Base-by-base conservation (phyloP, 805 yeast species). In the Candida sakaeoensis region DNA sequence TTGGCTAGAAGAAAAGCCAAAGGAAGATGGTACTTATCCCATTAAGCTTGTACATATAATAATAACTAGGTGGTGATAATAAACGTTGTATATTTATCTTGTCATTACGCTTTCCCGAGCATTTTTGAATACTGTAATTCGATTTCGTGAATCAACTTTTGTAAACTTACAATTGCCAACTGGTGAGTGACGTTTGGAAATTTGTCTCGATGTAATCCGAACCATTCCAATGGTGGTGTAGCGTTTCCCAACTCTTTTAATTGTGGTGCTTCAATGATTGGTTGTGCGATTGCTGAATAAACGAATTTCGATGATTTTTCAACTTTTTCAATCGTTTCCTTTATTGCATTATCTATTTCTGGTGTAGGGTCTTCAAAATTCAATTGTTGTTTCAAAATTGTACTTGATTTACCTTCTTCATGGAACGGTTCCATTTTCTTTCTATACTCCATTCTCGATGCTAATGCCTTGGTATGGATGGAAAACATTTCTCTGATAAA, bases 141-240 rank as follows among this genome's bases (percentile, higher is more conserved):
- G 8, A 86, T 83, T 50, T 86, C 81, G 34, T 75, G 79, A 9
- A 86, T 86, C 41, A 88, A 50, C 43, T 79, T 75, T 52, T 88
- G 96, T 37, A 93, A 65, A 2, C 82, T 77, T 10, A 84, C 75
- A 36, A 90, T 84, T 0, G 81, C 79, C 45, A 77, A 67, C 57
- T 88, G 91, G 55, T 93, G 97, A 0, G 96, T 83, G 43, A 85
- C 72, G 29, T 85, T 80, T 0, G 99, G 99, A 49, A 93, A 80
- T 48, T 81, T 78, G 51, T 83, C 77, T 48, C 98, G 73, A 57
- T 93, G 93, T 22, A 93, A 70, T 2, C 99, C 99, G 65, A 93
- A 85, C 99, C 99, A 93, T 57, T 93, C 99, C 42, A 93, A 64
- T 2, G 99, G 99, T 1, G 99, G 99, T 0, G 99, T 93, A 1